Conservation (phyloP, 768 basidiomycete genomes). For the Boletus sp. region DNA sequence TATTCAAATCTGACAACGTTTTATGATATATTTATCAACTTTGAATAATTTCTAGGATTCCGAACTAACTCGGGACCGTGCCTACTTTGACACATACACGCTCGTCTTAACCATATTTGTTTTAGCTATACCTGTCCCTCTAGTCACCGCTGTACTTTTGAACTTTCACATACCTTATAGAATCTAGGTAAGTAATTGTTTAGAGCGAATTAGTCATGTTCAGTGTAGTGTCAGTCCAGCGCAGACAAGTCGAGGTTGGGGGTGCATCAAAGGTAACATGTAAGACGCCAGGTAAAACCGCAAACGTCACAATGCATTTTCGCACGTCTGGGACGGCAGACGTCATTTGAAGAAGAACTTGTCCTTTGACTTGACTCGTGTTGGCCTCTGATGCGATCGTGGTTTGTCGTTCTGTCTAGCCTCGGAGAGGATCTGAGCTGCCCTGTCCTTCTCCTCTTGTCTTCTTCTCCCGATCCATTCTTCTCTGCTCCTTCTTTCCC, state of each 20-base stretch:
- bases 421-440: slow-evolving; percentile 34
- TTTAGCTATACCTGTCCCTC: slow-evolving; percentile 8
- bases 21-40: slow-evolving; percentile 23
- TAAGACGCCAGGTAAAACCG: neutral
- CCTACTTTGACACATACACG: slow-evolving; percentile 5
- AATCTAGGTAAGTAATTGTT: neutral
- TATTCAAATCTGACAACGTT: neutral
- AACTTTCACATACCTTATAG: slow-evolving; percentile 8
- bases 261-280: slow-evolving; percentile 6
- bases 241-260: neutral
- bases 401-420: slow-evolving; percentile 13
- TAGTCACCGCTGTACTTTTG: slow-evolving; percentile 14
- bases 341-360: slow-evolving; percentile 42
- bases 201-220: slow-evolving; percentile 2
- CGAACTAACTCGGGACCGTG: slow-evolving; percentile 15
- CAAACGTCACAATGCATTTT: neutral
- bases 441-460: slow-evolving; percentile 40
- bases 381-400: slow-evolving; percentile 10
- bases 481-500: slow-evolving; percentile 46
- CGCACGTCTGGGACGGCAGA: slow-evolving; percentile 11
- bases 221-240: neutral
- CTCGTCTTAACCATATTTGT: neutral
- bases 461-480: slow-evolving; percentile 37
- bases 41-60: slow-evolving; percentile 14
- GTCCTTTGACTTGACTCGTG: slow-evolving; percentile 32